A percentile compares a stretch with the other conserved stretches of the same genome.
Conservation (phyloP, 768 basidiomycete species). For the Pisolithus marmoratus region DNA sequence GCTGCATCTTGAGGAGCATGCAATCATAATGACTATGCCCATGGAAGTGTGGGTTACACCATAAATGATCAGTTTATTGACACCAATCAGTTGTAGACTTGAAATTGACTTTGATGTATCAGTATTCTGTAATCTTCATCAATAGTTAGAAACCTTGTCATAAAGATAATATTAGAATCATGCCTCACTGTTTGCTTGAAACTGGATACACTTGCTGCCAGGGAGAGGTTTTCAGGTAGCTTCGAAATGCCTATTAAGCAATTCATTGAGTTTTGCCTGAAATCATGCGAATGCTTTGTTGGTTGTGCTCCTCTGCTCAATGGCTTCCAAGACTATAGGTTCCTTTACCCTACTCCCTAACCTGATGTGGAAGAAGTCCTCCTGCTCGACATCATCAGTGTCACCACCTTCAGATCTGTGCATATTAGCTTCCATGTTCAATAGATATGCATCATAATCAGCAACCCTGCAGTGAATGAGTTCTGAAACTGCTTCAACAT, state of each 20-base stretch:
- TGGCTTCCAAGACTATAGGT: not conserved
- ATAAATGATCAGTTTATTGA: conserved; percentile 6
- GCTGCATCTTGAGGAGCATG: conserved; percentile 19
- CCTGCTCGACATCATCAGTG: too few species aligned
- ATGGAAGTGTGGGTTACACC: conserved; percentile 13
- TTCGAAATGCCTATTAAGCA: not conserved
- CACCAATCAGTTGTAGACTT: conserved; percentile 15
- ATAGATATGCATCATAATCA: too few species aligned
- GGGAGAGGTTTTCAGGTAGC: not conserved
- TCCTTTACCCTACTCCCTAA: not conserved
- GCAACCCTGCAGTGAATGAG: too few species aligned
- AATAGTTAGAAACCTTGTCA: not conserved
- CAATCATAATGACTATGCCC: conserved; percentile 12
- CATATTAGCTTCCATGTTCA: too few species aligned
- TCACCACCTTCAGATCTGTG: too few species aligned
- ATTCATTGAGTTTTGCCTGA: not conserved
- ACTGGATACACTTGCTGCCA: not conserved
- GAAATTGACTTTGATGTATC: conserved; percentile 10
- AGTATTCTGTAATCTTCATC: not conserved
- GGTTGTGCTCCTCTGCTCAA: not conserved
- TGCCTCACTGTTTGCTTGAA: not conserved
- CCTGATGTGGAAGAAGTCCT: not conserved
- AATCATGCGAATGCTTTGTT: not conserved
- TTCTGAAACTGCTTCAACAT: not conserved
- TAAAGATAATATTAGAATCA: not conserved